Evolutionary conservation across 345 rosid genomes (phyloP).

Genomic region (Moricandia arvensis): DNA sequence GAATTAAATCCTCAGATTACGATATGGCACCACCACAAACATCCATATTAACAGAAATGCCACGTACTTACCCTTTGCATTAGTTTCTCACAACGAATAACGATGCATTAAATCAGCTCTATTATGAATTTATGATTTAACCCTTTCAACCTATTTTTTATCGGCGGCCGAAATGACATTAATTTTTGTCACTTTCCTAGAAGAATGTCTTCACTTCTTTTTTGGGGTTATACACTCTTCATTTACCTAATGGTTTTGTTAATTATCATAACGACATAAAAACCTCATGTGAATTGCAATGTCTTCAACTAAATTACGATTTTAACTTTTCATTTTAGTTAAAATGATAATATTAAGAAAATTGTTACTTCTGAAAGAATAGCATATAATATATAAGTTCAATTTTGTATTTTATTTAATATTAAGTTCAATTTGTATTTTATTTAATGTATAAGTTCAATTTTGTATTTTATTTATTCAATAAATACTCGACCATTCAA

Average conservation of each 20-base stretch:
- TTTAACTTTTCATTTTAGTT: no score
- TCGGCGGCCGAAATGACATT: conserved; percentile 16
- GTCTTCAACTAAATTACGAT: neutral
- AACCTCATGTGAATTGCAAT: neutral
- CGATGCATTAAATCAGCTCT: conserved; percentile 8
- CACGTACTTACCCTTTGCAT: conserved; percentile 22
- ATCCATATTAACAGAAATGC: conserved; percentile 16
- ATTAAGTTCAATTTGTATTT: no score
- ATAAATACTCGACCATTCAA: no score
- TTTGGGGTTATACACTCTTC: neutral
- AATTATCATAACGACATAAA: neutral
- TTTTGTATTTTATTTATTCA: no score
- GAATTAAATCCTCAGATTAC: neutral
- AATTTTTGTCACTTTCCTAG: conserved; percentile 15
- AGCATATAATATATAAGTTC: no score
- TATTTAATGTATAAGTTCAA: no score
- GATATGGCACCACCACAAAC: neutral
- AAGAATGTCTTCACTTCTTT: conserved; percentile 18
- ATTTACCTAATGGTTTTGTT: neutral
- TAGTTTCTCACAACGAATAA: neutral
- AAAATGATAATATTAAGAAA: no score
- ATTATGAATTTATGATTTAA: neutral
- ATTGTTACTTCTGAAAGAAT: no score
- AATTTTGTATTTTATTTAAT: no score
- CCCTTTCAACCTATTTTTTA: neutral